Base-by-base conservation (phyloP, 1,284 basidiomycete species). In the Apiotrichum laibachii region DNA sequence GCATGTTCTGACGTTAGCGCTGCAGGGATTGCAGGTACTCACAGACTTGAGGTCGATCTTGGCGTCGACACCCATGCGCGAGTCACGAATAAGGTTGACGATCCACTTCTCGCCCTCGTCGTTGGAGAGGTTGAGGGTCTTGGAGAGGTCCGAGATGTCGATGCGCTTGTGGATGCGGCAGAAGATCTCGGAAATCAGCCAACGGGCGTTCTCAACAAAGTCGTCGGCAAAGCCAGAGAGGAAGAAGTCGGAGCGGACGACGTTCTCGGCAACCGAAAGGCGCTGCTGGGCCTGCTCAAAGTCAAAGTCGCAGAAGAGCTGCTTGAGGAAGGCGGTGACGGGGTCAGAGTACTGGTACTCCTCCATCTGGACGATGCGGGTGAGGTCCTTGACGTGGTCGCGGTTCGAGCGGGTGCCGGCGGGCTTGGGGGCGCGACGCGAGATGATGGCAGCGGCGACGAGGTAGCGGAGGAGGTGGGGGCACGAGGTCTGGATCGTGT, bases 41-140 rank as follows among this genome's bases (percentile, higher is more conserved):
- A 88, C 90, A 82, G 93, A 92, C 80, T 95, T 92, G 51, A 97
- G 84, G 78, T 98, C 94, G 67, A 98, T 97, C 82, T 96, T 97
- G 57, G 92, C 92, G 71, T 99, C 90, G 4, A 90, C 88, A 22
- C 90, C 92, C 85, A 96, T 92, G 57, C 92, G 86, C 31, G 94
- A 96, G 78, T 98, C 96, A 52, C 93, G 86, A 70, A 98, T 95
- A 60, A 98, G 87, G 82, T 96, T 97, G 70, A 97, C 95, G 66
- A 99, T 95, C 95, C 95, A 99, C 77, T 96, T 96, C 77, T 98
- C 95, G 58, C 95, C 96, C 72, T 98, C 95, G 68, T 93, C 92
- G 56, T 83, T 85, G 26, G 89, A 88, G 56, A 98, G 84, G 78
- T 97, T 97, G 40, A 99, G 83, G 15, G 94, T 87, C 72, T 90